These are phyloP conservation scores for Metschnikowia chrysomelidarum DNA, from an alignment of 805 yeast species.

Conservation along the genomic window DNA sequence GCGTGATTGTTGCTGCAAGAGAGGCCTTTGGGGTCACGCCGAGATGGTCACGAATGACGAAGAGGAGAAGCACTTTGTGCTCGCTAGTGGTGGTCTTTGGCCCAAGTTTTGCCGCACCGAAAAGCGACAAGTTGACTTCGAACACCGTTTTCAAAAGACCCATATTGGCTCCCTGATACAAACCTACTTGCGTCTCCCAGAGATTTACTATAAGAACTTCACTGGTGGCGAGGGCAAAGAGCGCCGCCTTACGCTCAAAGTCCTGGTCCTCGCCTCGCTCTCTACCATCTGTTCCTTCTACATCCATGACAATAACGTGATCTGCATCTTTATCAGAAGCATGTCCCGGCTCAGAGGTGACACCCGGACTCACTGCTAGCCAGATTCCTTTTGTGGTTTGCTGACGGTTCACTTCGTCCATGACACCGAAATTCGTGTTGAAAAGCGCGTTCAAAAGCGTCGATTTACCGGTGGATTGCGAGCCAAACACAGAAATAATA, in stretches of 20 bases:
- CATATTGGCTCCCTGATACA: constrained; percentile 97
- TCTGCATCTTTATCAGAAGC: constrained; percentile 14
- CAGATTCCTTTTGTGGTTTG: constrained; percentile 67
- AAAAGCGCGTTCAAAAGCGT: constrained; percentile 84
- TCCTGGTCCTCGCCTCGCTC: constrained; percentile 99
- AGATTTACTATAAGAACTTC: constrained; percentile 88
- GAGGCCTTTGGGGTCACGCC: constrained; percentile 82
- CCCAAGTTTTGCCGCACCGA: constrained; percentile 51
- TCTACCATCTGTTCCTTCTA: constrained; percentile 98
- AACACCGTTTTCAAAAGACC: constrained; percentile 92
- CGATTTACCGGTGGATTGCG: constrained; percentile 95
- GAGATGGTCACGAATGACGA: constrained; percentile 89
- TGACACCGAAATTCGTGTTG: constrained; percentile 80
- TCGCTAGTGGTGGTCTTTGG: constrained; percentile 23
- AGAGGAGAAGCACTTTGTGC: constrained; percentile 68
- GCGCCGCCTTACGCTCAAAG: constrained; percentile 93
- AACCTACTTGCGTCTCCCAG: constrained; percentile 97
- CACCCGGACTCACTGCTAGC: constrained; percentile 40
- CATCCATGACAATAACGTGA: constrained; percentile 81
- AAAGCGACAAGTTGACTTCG: constrained; percentile 87
- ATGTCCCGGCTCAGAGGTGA: constrained; percentile 16
- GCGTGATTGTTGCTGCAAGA: constrained; percentile 62
- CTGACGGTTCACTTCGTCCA: constrained; percentile 82
- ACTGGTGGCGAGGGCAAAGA: constrained; percentile 89
- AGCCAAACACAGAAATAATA: constrained; percentile 92